Evolutionary conservation across 768 basidiomycete genomes (phyloP), one percentile per base, ranked within the genome.

Genomic region (Pleurotus platypus): DNA sequence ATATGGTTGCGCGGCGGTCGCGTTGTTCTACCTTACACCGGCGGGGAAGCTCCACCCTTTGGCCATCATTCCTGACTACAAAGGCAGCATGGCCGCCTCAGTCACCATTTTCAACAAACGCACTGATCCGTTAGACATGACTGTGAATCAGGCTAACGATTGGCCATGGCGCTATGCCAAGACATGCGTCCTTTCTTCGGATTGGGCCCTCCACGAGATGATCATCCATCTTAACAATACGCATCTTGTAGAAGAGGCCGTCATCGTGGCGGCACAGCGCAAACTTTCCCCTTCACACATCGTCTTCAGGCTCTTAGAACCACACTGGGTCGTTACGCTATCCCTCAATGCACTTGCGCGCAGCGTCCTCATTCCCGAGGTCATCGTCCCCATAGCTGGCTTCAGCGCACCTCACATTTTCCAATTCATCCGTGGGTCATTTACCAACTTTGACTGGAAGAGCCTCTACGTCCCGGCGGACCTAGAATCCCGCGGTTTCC

Each of bases 121-220:
- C 30, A 42, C 59, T 20, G 48, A 43, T 18, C 38, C 62, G 1
- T 63, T 61, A 2, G 47, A 40, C 12, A 43, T 46, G 15, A 8
- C 26, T 1, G 46, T 40, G 5, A 50, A 60, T 48, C 61, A 70
- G 48, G 50, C 47, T 4, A 18, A n/a, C 12, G 70, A 71, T 42
- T 71, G 70, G 70, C 69, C 69, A 0, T 71, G 70, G 70, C 66
- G 70, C 15, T 70, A 69, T 39, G 70, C 70, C 12, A 71, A 71
- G 57, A 69, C 60, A 60, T 69, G 67, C 46, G 61, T 58, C n/a
- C 66, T 66, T 43, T 61, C 64, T 4, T 64, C 67, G 12, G 70
- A 71, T 58, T 71, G 69, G 67, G 26, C 60, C n/a, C 59, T 61
- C 13, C 69, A 71, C 55, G 70, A 71, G 49, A 47, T 71, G 46